These are phyloP conservation scores for Ogataea polymorpha DNA, from an alignment of 805 yeast genomes.

Conservation along the genomic window DNA sequence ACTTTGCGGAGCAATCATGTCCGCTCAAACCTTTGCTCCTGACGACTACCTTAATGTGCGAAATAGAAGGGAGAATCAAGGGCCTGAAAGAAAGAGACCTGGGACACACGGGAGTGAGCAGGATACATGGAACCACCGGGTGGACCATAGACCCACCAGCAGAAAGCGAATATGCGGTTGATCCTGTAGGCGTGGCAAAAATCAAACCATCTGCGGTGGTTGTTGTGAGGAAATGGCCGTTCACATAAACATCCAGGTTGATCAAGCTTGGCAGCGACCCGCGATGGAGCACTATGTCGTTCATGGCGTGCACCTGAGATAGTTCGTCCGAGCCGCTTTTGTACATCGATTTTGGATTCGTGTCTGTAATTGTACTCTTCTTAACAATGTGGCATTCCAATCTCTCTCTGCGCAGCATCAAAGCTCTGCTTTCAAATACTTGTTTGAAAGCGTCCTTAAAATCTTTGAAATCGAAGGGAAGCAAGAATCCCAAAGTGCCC, in stretches of 20 bases:
- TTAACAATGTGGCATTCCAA: conserved; percentile 69
- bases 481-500: conserved; percentile 86
- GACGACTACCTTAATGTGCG: conserved; percentile 66
- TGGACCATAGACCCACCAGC: conserved; percentile 94
- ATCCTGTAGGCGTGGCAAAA: conserved; percentile 89
- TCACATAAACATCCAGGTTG: conserved; percentile 78
- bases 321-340: conserved; percentile 15
- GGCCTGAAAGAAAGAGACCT: conserved; percentile 90
- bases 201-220: conserved; percentile 91
- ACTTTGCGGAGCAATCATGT: conserved; percentile 41
- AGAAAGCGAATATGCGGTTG: conserved; percentile 86
- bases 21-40: conserved; percentile 39
- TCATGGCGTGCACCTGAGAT: conserved; percentile 74
- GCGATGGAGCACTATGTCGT: conserved; percentile 83
- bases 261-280: conserved; percentile 86
- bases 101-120: conserved; percentile 90
- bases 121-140: conserved; percentile 78
- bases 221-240: conserved; percentile 79
- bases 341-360: conserved; percentile 15
- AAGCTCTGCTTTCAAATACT: conserved; percentile 66
- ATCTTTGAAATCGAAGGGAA: conserved; percentile 78
- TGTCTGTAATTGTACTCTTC: conserved; percentile 18
- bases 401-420: conserved; percentile 73
- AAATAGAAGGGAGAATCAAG: conserved; percentile 70
- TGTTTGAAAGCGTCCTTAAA: conserved; percentile 57